Evolutionary conservation across 257 asterid genomes (phyloP).

Genomic region (Mentha longifolia): DNA sequence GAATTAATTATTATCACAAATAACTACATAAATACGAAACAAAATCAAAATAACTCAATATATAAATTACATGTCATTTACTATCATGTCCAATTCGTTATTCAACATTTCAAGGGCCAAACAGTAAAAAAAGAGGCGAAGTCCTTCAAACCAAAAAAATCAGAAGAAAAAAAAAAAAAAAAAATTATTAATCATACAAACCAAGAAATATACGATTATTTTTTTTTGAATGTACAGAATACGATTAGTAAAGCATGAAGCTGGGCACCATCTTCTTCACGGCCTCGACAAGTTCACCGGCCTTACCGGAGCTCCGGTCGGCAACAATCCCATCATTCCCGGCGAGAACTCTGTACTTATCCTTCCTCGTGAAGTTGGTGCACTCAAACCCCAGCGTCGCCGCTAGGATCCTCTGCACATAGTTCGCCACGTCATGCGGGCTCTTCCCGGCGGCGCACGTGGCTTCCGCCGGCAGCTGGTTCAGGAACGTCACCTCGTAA

Average conservation of each 20-base stretch:
- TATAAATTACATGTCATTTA: background rate
- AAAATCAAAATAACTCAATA: background rate
- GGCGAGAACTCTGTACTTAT: conserved; percentile 85
- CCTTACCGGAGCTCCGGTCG: conserved; percentile 18
- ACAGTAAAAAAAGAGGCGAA: background rate
- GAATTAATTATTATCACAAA: too few species aligned
- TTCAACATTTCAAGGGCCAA: conserved; percentile 24
- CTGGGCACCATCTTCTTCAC: conserved; percentile 31
- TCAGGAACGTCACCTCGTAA: conserved; percentile 79
- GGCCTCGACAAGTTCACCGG: conserved; percentile 7
- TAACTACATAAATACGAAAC: background rate
- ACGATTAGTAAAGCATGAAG: conserved; percentile 24
- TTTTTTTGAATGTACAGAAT: background rate
- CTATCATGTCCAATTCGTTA: conserved; percentile 15
- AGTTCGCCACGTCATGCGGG: conserved; percentile 90
- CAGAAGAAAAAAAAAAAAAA: background rate
- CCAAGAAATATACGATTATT: background rate
- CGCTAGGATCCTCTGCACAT: conserved; percentile 87
- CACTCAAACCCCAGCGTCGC: conserved; percentile 92
- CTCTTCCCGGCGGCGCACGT: conserved; percentile 85
- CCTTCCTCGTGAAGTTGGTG: conserved; percentile 82
- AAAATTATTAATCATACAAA: conserved; percentile 26
- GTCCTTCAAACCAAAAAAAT: background rate
- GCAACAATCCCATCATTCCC: conserved; percentile 79
- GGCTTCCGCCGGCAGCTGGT: conserved; percentile 82